These are phyloP conservation scores for sunflower (Helianthus annuus) DNA, from an alignment of 129 eudicot species.

Conservation along the genomic window HanXRQr2.0-SUNRISE NC_035442.2:152047397-152047896, in stretches of 20 bases:
- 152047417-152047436: slow-evolving; percentile 51
- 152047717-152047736: slow-evolving; percentile 62
- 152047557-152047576: slow-evolving; percentile 56
- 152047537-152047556: slow-evolving; percentile 59
- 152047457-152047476: slow-evolving; percentile 62
- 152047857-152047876: slow-evolving; percentile 47
- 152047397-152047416: slow-evolving; percentile 54
- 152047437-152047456: slow-evolving; percentile 62
- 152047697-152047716: slow-evolving; percentile 64
- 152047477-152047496: slow-evolving; percentile 68
- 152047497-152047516: slow-evolving; percentile 53
- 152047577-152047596: slow-evolving; percentile 71
- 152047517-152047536: slow-evolving; percentile 74
- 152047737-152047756: slow-evolving; percentile 20
- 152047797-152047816: neutral
- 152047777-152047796: too few relatives aligned
- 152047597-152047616: slow-evolving; percentile 63
- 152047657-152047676: slow-evolving; percentile 46
- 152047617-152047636: slow-evolving; percentile 60
- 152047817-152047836: neutral
- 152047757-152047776: too few relatives aligned
- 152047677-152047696: slow-evolving; percentile 66
- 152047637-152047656: slow-evolving; percentile 53
- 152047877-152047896: slow-evolving; percentile 61
- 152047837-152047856: neutral